Base-by-base conservation (phyloP, 306 rosid species). In the Pterocarpus macrocarpus region DNA sequence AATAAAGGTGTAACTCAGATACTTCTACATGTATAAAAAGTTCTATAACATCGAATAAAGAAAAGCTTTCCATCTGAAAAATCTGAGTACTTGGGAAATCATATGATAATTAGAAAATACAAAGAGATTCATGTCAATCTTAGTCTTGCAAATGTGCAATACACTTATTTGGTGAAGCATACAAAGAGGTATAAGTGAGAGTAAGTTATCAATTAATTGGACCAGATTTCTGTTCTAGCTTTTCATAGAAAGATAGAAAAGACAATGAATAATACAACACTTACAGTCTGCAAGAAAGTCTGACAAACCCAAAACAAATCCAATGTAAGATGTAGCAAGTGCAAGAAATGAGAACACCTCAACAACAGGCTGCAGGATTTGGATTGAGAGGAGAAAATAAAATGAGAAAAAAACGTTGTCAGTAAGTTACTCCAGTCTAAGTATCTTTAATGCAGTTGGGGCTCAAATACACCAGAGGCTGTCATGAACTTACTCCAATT, bases 221-320 rank as follows among this genome's bases (percentile, higher is more conserved):
- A 43, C 70, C 28, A 22, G 28, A 22, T 22, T 22, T 22, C 28
- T 22, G 8, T 47, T 11, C 35, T 62, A 32, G 33, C 71, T 74
- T 32, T 77, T 38, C 50, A 32, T 67, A 22, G 50, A 68, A 66
- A 72, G 73, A 62, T 34, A 71, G 66, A 70, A 71, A 75, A 66
- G 44, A 70, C 8, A 71, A 7, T 45, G 58, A 71, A 71, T 62
- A 76, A 3, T 30, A 15, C 16, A 35, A 44, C 63, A 90, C 98
- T 86, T 86, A 91, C 97, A 79, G 78, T 91, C 98, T 17, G 92
- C 81, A 81, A 91, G 92, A 80, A 88, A 94, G 82, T 91, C 93
- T 3, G 94, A 49, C 82, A 91, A 87, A 30, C 97, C 97, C 87
- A 93, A 81, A 78, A 88, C 90, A 71, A 93, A 93, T 83, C 97